Evolutionary conservation across 1,284 basidiomycete species (phyloP).

Genomic region (Austroboletus niveus): DNA sequence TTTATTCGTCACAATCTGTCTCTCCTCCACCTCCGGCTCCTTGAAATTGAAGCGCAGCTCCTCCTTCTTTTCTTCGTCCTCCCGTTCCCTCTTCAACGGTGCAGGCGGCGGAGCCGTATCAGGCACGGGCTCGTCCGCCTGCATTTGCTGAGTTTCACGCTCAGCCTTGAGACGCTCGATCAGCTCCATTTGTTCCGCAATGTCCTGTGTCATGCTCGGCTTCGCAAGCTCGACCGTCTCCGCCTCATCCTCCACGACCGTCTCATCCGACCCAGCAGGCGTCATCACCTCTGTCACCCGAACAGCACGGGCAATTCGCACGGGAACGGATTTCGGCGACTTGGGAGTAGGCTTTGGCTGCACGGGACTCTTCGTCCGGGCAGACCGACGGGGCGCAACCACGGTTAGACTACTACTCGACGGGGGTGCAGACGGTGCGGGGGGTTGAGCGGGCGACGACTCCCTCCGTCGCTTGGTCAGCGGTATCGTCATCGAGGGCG

Average conservation of each 20-base stretch:
- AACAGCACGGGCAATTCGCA: constrained; percentile 37
- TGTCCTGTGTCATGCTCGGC: constrained; percentile 63
- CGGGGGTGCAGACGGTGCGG: constrained; percentile 23
- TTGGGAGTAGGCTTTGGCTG: constrained; percentile 29
- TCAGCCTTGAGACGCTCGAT: constrained; percentile 64
- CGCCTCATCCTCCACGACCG: constrained; percentile 56
- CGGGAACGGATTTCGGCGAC: constrained; percentile 34
- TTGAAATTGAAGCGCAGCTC: constrained; percentile 59
- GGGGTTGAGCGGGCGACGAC: constrained; percentile 49
- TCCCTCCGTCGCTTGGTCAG: constrained; percentile 65
- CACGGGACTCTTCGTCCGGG: constrained; percentile 54
- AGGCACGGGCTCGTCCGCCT: constrained; percentile 21
- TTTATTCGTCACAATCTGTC: constrained; percentile 63
- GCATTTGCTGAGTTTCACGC: constrained; percentile 27
- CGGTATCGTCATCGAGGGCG: constrained; percentile 32
- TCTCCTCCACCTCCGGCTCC: constrained; percentile 56
- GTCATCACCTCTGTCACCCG: constrained; percentile 44
- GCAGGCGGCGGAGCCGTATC: constrained; percentile 13
- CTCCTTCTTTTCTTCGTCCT: constrained; percentile 43
- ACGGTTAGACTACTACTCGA: constrained; percentile 24
- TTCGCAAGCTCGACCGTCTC: constrained; percentile 51
- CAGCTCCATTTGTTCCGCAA: constrained; percentile 68
- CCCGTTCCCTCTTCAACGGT: constrained; percentile 50
- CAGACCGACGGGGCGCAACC: constrained; percentile 44
- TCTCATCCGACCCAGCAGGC: constrained; percentile 57